These are phyloP conservation scores for Tagetes erecta DNA, from an alignment of 129 eudicot genomes.

Conservation along the genomic window DNA sequence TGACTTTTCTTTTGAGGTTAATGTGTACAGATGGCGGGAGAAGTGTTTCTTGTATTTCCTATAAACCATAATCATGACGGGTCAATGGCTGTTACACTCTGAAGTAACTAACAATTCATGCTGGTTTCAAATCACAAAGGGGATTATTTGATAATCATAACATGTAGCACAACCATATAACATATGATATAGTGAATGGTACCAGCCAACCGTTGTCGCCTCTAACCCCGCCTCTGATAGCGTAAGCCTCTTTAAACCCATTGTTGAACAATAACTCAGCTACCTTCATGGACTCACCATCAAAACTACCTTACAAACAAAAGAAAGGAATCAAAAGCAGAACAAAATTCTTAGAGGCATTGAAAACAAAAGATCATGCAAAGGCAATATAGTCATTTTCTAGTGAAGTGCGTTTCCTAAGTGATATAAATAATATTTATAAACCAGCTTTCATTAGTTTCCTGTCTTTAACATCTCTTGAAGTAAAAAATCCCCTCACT, in stretches of 20 bases:
- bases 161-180: neutral
- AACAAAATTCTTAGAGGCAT: slow-evolving; percentile 10
- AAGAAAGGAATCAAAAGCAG: slow-evolving; percentile 42
- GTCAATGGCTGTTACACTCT: neutral
- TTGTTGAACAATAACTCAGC: slow-evolving; percentile 78
- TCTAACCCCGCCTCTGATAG: slow-evolving; percentile 80
- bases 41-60: slow-evolving; percentile 85
- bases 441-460: neutral
- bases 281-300: slow-evolving; percentile 83
- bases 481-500: neutral
- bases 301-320: slow-evolving; percentile 97
- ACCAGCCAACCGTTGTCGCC: slow-evolving; percentile 98
- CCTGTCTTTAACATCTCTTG: neutral
- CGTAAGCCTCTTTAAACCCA: slow-evolving; percentile 93
- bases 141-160: neutral
- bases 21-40: slow-evolving; percentile 86
- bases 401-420: neutral
- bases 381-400: slow-evolving; percentile 9
- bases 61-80: slow-evolving; percentile 16
- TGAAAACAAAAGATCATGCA: neutral
- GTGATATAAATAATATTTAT: neutral
- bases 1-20: slow-evolving; percentile 47
- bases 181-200: slow-evolving; percentile 16
- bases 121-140: slow-evolving; percentile 8
- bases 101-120: neutral